A percentile compares a stretch with the other conserved stretches of the same genome.
phyloP scores from a whole-genome alignment of 208 protist genomes.

The Zelonia costaricensis region DNA sequence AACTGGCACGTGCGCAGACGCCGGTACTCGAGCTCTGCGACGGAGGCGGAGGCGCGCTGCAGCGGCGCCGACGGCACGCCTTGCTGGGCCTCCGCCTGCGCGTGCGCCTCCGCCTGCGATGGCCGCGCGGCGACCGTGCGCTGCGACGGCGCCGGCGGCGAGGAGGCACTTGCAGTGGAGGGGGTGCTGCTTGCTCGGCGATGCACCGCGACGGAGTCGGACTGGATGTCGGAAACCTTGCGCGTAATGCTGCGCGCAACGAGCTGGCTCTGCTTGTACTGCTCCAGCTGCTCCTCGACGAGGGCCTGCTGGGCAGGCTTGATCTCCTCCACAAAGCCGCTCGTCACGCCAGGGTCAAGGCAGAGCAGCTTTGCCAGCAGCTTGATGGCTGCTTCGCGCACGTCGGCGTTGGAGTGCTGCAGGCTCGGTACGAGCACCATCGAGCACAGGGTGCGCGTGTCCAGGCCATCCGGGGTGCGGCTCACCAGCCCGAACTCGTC shows the following conservation, averaged over 20 bases:
- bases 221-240: conserved; percentile 13
- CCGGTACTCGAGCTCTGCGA: conserved; percentile 29
- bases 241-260: not conserved
- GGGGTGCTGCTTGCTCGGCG: conserved; percentile 4
- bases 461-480: conserved; percentile 41
- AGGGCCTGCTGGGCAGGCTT: conserved; percentile 77
- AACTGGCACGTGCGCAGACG: conserved; percentile 82
- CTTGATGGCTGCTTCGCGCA: conserved; percentile 68
- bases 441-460: conserved; percentile 46
- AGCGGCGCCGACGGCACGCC: not conserved
- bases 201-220: conserved; percentile 17
- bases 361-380: conserved; percentile 73
- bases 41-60: conserved; percentile 9
- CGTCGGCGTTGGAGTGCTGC: conserved; percentile 75
- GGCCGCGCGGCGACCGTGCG: not conserved
- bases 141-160: not conserved
- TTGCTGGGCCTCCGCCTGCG: not conserved
- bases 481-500: conserved; percentile 62
- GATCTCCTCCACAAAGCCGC: conserved; percentile 43
- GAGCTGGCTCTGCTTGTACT: conserved; percentile 23
- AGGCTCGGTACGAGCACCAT: conserved; percentile 67
- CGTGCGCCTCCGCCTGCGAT: not conserved
- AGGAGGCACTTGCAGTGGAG: not conserved
- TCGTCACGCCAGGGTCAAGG: conserved; percentile 29
- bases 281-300: conserved; percentile 70